Base-by-base conservation (phyloP, 805 yeast genomes). In the Cyberlindnera mississippiensis region DNA sequence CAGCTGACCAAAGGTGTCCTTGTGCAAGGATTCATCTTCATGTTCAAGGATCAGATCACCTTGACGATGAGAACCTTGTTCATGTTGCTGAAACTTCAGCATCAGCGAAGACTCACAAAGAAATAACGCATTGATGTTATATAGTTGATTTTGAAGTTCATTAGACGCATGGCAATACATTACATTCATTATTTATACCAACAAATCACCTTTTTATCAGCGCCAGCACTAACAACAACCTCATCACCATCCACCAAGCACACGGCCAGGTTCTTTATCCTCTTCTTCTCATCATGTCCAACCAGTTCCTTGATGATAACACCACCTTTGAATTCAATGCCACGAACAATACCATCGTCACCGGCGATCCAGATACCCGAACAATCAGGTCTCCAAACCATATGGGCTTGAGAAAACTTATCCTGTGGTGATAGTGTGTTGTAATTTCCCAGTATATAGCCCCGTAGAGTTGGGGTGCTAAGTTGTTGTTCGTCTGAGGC, bases 11-110 rank as follows among this genome's bases (percentile, higher is more conserved):
- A 87, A 68, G 95, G 93, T 1, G 82, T 86, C 2, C 62, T 87
- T 33, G 95, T 86, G 4, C 96, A 87, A 62, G 96, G 96, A 0
- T 68, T 87, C 46, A 69, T 87, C 53, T 83, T 87, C 57, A 84
- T 83, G 81, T 83, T 82, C 63, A 85, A 69, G 33, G 58, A 54
- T 37, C 51, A 56, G 33, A 39, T 59, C 60, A 54, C 50, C 5
- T 12, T 45, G 7, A 30, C 42, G 11, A 44, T 59, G 49, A 61
- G 49, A 47, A 48, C 42, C n/a, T 31, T 44, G 17, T 56, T 41
- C 39, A 36, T 56, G 24, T 22, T 56, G 12, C 28, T 51, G 6
- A 49, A 41, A 22, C 33, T 44, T 6, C 48, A 45, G 28, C 38
- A 43, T 13, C 36, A 33, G 7, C 30, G 28, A 28, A 43, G 33